Percentiles rank a stretch among this genome's conserved stretches.
phyloP scores from a whole-genome alignment of 1,284 basidiomycete genomes.

The Vanrija humicola region DNA sequence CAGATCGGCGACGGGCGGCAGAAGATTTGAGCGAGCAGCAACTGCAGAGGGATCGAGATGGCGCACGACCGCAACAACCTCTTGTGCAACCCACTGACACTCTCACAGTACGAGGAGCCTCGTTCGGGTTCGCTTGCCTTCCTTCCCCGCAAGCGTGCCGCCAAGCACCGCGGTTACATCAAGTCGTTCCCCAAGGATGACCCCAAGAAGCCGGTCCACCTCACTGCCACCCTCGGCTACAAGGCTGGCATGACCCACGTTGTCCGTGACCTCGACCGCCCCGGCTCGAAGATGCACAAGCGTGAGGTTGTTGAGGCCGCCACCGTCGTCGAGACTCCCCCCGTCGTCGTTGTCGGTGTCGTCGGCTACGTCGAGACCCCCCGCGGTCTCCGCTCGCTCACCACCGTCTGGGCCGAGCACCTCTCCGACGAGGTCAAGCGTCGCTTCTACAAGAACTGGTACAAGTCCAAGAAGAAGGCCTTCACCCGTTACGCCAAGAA shows the following conservation, averaged over 20 bases:
- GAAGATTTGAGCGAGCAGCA: neutral
- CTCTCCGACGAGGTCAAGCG: conserved; percentile 83
- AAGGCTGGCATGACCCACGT: conserved; percentile 99
- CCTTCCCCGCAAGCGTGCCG: conserved; percentile 86
- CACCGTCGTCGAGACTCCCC: conserved; percentile 93
- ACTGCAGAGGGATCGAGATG: neutral
- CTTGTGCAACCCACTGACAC: conserved; percentile 9
- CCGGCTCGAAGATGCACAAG: conserved; percentile 99
- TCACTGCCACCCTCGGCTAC: conserved; percentile 98
- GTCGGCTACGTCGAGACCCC: conserved; percentile 99
- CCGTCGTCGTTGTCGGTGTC: conserved; percentile 95
- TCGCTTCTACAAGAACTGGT: conserved; percentile 99
- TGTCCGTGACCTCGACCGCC: conserved; percentile 98
- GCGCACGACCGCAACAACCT: neutral
- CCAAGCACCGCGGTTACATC: conserved; percentile 94
- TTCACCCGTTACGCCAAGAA: conserved; percentile 98
- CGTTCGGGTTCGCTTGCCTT: conserved; percentile 81
- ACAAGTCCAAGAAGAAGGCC: conserved; percentile 99
- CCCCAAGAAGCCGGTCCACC: conserved; percentile 97
- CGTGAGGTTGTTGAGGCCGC: conserved; percentile 99
- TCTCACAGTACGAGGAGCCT: conserved; percentile 79
- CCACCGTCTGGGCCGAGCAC: conserved; percentile 66
- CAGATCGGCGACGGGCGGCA: no score
- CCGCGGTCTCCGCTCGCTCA: conserved; percentile 85
- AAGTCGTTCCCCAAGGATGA: conserved; percentile 99